A percentile compares a stretch with the other conserved stretches of the same genome.
Conservation (phyloP, 148 eudicot genomes). For the Chenopodium suecicum region DNA sequence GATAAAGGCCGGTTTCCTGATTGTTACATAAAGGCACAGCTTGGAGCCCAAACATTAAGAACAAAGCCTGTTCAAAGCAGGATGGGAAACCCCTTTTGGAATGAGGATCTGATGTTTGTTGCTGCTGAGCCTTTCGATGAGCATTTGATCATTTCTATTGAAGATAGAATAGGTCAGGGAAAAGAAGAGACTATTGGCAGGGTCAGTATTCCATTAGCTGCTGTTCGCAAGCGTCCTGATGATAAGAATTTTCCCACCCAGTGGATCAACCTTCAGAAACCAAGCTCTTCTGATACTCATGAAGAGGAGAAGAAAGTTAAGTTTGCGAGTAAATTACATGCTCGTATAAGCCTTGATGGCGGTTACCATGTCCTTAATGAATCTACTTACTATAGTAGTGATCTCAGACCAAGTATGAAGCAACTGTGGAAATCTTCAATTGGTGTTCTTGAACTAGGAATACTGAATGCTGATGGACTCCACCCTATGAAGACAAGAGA, state of each 20-base stretch:
- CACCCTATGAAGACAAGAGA: conserved; percentile 74
- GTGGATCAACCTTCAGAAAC: conserved; percentile 67
- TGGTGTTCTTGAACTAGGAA: conserved; percentile 74
- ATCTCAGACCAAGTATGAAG: conserved; percentile 75
- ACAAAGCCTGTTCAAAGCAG: conserved; percentile 63
- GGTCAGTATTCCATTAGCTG: conserved; percentile 49
- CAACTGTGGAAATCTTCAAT: conserved; percentile 81
- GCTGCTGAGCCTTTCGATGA: conserved; percentile 96
- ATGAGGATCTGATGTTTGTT: conserved; percentile 85
- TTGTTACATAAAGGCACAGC: conserved; percentile 57
- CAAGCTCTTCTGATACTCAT: conserved; percentile 33
- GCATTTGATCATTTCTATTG: conserved; percentile 58
- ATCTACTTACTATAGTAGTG: conserved; percentile 84
- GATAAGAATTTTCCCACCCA: conserved; percentile 50
- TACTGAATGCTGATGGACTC: conserved; percentile 59
- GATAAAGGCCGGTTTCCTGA: conserved; percentile 62
- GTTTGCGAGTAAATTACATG: conserved; percentile 76
- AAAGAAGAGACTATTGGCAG: conserved; percentile 69
- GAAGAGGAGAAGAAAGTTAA: conserved; percentile 43
- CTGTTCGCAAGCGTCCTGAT: conserved; percentile 64
- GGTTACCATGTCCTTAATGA: conserved; percentile 92
- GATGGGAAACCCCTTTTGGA: conserved; percentile 61
- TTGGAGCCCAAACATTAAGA: conserved; percentile 47
- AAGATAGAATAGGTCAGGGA: conserved; percentile 59
- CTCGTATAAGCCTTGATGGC: conserved; percentile 79